Conservation (phyloP, 176 grass and related monocot species). For the Typha latifolia region DNA sequence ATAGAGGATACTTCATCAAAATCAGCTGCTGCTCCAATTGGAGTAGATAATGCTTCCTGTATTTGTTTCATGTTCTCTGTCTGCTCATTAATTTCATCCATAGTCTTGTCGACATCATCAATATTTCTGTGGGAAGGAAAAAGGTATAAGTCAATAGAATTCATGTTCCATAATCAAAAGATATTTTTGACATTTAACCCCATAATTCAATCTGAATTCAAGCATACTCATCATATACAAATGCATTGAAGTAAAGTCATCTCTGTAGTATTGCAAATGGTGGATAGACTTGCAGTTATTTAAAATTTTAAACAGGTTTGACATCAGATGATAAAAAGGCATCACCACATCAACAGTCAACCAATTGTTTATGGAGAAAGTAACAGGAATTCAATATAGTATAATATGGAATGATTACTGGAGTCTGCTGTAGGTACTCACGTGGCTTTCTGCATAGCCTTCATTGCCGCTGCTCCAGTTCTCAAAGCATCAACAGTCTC, state of each 20-base stretch:
- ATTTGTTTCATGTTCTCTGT: slow-evolving; percentile 97
- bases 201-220: neutral
- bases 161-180: no score
- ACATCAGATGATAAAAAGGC: neutral
- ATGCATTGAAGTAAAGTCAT: neutral
- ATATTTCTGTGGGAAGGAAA: slow-evolving; percentile 59
- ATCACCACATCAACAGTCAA: neutral
- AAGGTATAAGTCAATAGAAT: neutral
- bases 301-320: neutral
- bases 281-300: neutral
- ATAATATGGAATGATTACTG: slow-evolving; percentile 10
- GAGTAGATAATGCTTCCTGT: slow-evolving; percentile 68
- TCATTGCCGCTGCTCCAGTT: slow-evolving; percentile 91
- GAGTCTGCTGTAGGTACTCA: slow-evolving; percentile 32
- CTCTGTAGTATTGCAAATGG: neutral
- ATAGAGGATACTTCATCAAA: slow-evolving; percentile 68
- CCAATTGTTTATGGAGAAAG: neutral
- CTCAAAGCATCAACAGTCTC: slow-evolving; percentile 92
- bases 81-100: slow-evolving; percentile 99
- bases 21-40: slow-evolving; percentile 76
- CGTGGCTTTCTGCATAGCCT: slow-evolving; percentile 89
- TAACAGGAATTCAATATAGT: neutral
- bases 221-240: neutral
- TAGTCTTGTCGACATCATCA: slow-evolving; percentile 91
- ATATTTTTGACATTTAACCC: no score